Evolutionary conservation across 2,329 filamentous ascomycete genomes (phyloP).

Genomic region (Cordyceps sp.): DNA sequence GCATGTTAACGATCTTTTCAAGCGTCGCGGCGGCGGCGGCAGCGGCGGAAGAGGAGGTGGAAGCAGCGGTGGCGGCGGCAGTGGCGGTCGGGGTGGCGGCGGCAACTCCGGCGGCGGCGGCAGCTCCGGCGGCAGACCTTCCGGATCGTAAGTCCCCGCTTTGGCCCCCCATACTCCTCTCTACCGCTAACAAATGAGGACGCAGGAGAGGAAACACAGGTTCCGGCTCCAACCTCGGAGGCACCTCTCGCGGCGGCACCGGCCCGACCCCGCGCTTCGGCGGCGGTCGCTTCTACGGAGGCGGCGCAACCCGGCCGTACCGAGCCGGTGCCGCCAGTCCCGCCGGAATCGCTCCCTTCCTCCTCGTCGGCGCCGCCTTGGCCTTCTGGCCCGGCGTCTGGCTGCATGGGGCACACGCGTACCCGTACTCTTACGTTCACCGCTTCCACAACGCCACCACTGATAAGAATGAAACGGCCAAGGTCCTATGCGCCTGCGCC

Average conservation of each 20-base stretch:
- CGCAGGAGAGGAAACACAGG: conserved; percentile 13
- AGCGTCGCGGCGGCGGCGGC: conserved; percentile 43
- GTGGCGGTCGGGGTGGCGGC: conserved; percentile 8
- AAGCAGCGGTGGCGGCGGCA: conserved; percentile 4
- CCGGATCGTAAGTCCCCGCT: conserved; percentile 3
- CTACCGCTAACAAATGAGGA: neutral
- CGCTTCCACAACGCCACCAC: conserved; percentile 32
- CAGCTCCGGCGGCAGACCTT: conserved; percentile 2
- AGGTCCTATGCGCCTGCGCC: conserved; percentile 35
- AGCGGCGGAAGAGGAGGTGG: conserved; percentile 25
- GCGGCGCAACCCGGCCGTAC: conserved; percentile 48
- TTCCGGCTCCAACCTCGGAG: conserved; percentile 24
- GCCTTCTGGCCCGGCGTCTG: conserved; percentile 49
- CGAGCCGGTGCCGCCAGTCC: conserved; percentile 31
- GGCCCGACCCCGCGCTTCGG: conserved; percentile 41
- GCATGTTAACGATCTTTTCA: conserved; percentile 32
- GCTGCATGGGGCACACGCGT: conserved; percentile 47
- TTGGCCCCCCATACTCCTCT: neutral
- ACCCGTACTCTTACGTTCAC: conserved; percentile 27
- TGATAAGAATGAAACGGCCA: conserved; percentile 17
- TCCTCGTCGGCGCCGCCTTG: conserved; percentile 31
- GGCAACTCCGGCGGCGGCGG: conserved; percentile 3
- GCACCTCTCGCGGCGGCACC: conserved; percentile 37
- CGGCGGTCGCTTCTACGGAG: conserved; percentile 48
- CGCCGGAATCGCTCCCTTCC: conserved; percentile 34